These are phyloP conservation scores for Dothidotthia symphoricarpi DNA, from an alignment of 2,329 filamentous ascomycete genomes.

Conservation along the genomic window DNA sequence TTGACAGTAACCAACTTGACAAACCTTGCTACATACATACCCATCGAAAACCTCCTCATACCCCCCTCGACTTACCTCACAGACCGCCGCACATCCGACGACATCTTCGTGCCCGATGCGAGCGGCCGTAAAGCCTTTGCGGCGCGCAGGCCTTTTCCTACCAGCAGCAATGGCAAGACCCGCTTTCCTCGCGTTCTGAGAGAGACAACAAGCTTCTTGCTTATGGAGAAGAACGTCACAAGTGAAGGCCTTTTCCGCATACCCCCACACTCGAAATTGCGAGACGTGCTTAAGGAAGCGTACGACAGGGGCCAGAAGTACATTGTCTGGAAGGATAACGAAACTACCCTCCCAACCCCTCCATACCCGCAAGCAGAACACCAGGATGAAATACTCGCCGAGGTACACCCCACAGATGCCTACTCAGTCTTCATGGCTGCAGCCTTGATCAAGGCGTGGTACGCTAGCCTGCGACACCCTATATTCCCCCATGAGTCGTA, in stretches of 20 bases:
- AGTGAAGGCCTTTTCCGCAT: conserved; percentile 56
- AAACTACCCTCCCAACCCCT: conserved; percentile 33
- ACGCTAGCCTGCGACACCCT: conserved; percentile 53
- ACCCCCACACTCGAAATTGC: conserved; percentile 50
- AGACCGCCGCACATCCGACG: conserved; percentile 51
- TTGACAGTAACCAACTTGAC: conserved; percentile 49
- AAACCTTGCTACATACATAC: conserved; percentile 51
- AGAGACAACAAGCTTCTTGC: conserved; percentile 54
- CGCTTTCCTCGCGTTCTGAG: conserved; percentile 54
- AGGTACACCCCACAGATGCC: conserved; percentile 50
- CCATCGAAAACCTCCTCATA: conserved; percentile 54
- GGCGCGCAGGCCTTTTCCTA: conserved; percentile 50
- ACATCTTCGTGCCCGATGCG: conserved; percentile 50
- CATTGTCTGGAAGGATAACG: conserved; percentile 53
- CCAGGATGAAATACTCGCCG: conserved; percentile 46
- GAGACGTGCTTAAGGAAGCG: conserved; percentile 54
- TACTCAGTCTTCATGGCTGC: conserved; percentile 56
- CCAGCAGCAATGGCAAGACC: conserved; percentile 45
- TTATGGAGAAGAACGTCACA: conserved; percentile 49
- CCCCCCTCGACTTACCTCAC: conserved; percentile 56
- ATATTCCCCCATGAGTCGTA: conserved; percentile 53
- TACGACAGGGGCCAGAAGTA: conserved; percentile 57
- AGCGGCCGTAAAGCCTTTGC: conserved; percentile 50
- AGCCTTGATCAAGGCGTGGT: conserved; percentile 57
- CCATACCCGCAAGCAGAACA: conserved; percentile 33